Evolutionary conservation across 768 basidiomycete species (phyloP).

Genomic region (Mycena alexandri): DNA sequence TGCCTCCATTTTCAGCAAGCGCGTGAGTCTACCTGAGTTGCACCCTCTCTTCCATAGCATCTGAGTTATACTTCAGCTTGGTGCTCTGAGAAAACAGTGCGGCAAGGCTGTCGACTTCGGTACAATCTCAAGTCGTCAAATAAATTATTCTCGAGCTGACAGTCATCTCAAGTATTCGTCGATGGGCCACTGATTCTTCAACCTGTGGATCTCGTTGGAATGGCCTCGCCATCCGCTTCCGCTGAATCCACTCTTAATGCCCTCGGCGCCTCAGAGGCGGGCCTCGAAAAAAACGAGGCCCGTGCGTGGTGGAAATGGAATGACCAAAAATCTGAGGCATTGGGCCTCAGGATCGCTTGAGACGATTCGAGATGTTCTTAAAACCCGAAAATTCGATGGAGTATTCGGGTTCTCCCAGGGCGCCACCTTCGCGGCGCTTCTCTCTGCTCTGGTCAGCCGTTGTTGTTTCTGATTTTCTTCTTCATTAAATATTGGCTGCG

Average conservation of each 20-base stretch:
- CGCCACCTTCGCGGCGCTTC: constrained; percentile 78
- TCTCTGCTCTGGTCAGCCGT: constrained; percentile 73
- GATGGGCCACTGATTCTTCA: constrained; percentile 78
- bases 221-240: constrained; percentile 30
- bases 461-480: background rate
- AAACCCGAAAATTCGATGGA: constrained; percentile 75
- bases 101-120: constrained; percentile 76
- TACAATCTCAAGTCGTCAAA: constrained; percentile 38
- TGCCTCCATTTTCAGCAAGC: constrained; percentile 76
- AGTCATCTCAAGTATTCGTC: constrained; percentile 69
- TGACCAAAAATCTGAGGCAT: constrained; percentile 60
- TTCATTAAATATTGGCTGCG: background rate
- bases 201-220: constrained; percentile 67
- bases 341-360: constrained; percentile 70
- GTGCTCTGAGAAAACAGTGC: constrained; percentile 78
- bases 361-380: constrained; percentile 68
- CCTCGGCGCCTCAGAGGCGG: constrained; percentile 53
- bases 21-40: constrained; percentile 56
- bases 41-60: background rate
- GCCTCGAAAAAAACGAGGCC: constrained; percentile 53
- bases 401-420: constrained; percentile 62
- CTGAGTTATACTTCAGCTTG: constrained; percentile 59
- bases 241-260: constrained; percentile 39
- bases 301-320: constrained; percentile 82
- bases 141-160: background rate